Conservation (phyloP, 352 stramenopile species). For the Globisporangium middletonii region DNA sequence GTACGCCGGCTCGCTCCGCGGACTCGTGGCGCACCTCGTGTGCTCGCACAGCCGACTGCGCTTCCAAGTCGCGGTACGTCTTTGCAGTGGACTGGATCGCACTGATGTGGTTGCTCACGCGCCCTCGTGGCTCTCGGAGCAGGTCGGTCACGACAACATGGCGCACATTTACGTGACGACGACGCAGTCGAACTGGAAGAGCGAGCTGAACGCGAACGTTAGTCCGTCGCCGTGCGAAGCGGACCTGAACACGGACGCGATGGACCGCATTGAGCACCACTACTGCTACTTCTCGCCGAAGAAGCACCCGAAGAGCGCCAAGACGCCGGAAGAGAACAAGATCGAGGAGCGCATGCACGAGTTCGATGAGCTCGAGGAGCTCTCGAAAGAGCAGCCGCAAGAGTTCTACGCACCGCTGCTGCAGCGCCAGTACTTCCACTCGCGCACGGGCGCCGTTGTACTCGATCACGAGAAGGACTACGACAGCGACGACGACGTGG, state of each 20-base stretch:
- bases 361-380: constrained; percentile 64
- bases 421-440: constrained; percentile 87
- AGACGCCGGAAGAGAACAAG: constrained; percentile 22
- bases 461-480: constrained; percentile 81
- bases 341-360: constrained; percentile 65
- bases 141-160: constrained; percentile 74
- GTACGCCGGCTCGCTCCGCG: constrained; percentile 63
- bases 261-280: constrained; percentile 56
- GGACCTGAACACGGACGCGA: constrained; percentile 40
- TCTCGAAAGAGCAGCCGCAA: constrained; percentile 43
- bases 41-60: constrained; percentile 74
- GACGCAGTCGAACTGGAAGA: constrained; percentile 21
- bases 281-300: constrained; percentile 57
- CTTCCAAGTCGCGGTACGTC: constrained; percentile 62
- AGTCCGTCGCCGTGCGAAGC: constrained; percentile 45
- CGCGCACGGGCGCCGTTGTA: constrained; percentile 74
- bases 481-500: constrained; percentile 85
- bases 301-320: constrained; percentile 23
- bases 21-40: constrained; percentile 69
- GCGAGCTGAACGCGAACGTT: constrained; percentile 16
- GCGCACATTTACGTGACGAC: constrained; percentile 82
- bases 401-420: constrained; percentile 71
- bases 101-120: background rate
- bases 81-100: background rate
- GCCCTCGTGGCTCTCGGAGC: background rate